Percentiles rank a stretch among this genome's conserved stretches.
phyloP scores from a whole-genome alignment of 306 rosid species.

The Ammopiptanthus mongolicus region DNA sequence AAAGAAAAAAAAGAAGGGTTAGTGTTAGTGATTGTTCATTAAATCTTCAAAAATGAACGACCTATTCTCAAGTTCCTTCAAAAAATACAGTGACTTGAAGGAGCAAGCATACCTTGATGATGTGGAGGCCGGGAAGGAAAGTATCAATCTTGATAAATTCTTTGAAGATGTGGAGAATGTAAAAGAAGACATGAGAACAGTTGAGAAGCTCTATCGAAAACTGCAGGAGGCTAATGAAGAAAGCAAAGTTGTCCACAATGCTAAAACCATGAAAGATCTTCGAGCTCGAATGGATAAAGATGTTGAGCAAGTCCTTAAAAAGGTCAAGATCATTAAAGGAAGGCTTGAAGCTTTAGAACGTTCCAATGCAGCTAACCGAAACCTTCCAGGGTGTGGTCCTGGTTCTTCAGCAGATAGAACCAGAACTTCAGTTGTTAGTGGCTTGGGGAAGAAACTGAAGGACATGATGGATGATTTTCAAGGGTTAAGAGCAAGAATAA shows the following conservation, averaged over 20 bases:
- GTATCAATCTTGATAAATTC: conserved; percentile 65
- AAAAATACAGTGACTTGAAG: conserved; percentile 59
- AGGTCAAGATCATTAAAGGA: conserved; percentile 54
- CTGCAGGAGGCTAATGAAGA: conserved; percentile 70
- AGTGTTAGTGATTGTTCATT: not conserved
- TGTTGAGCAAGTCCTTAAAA: conserved; percentile 56
- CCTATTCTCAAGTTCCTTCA: conserved; percentile 69
- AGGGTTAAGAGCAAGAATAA: conserved; percentile 58
- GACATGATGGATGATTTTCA: conserved; percentile 77
- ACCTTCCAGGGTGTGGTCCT: conserved; percentile 67
- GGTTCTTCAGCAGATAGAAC: conserved; percentile 89
- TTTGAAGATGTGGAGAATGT: conserved; percentile 82
- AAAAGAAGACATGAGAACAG: conserved; percentile 64
- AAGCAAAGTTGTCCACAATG: conserved; percentile 66
- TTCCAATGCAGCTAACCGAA: conserved; percentile 57
- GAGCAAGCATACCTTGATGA: conserved; percentile 48
- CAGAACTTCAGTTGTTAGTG: conserved; percentile 75
- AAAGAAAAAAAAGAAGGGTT: not conserved
- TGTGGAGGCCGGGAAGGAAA: conserved; percentile 60
- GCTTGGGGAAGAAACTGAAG: conserved; percentile 78
- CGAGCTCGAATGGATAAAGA: conserved; percentile 65
- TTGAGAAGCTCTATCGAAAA: conserved; percentile 54
- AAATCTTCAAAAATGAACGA: conserved; percentile 59
- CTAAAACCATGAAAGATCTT: conserved; percentile 64
- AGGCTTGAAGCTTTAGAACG: conserved; percentile 71